phyloP scores from a whole-genome alignment of 129 eudicot species.

The Helianthus tuberosus region DNA sequence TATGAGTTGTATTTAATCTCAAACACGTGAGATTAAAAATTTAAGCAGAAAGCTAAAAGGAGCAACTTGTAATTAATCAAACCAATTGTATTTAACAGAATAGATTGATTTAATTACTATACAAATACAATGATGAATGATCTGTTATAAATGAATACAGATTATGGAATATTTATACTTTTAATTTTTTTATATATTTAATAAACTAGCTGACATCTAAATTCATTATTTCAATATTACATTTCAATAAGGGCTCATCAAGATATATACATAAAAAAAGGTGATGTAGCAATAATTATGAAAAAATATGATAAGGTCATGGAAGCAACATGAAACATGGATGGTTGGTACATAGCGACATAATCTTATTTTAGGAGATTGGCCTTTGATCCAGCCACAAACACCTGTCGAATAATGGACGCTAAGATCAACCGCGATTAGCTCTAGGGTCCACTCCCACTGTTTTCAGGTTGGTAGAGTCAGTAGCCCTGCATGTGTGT shows the following conservation, averaged over 20 bases:
- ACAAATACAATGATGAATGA: too few relatives aligned
- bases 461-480: constrained; percentile 31
- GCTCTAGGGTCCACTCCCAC: constrained; percentile 35
- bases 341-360: constrained; percentile 1
- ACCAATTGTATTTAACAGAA: too few relatives aligned
- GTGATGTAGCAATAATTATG: neutral
- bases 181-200: too few relatives aligned
- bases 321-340: constrained; percentile 16
- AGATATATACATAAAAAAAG: neutral
- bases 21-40: too few relatives aligned
- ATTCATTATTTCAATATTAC: neutral
- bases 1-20: too few relatives aligned
- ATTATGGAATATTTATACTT: too few relatives aligned
- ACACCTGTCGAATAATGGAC: neutral
- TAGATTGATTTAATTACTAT: too few relatives aligned
- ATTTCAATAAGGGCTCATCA: neutral
- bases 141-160: too few relatives aligned
- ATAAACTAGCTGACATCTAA: neutral
- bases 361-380: constrained; percentile 12
- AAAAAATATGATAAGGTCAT: constrained; percentile 6
- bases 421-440: constrained; percentile 29
- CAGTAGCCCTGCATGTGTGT: constrained; percentile 24
- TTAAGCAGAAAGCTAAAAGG: too few relatives aligned
- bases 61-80: too few relatives aligned
- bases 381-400: constrained; percentile 9